Percentiles rank a stretch among this genome's conserved stretches.
phyloP scores from a whole-genome alignment of 352 stramenopile genomes.

The Phytopythium sindhum region DNA sequence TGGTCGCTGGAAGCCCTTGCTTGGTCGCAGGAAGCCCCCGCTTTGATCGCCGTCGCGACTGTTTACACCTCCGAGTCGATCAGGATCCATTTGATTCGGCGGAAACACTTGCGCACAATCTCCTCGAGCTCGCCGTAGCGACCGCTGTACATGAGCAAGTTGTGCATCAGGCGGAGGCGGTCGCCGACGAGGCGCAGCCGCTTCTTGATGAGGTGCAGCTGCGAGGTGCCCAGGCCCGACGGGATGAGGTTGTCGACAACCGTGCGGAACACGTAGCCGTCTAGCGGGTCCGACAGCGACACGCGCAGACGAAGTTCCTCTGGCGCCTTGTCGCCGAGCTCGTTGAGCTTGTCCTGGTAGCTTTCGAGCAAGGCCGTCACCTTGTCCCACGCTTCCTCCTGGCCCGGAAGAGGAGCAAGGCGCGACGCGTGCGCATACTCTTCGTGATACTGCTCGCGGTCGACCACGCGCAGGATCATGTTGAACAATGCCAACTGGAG shows the following conservation, averaged over 20 bases:
- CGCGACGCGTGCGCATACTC: constrained; percentile 65
- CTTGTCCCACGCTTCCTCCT: constrained; percentile 76
- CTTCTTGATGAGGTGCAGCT: constrained; percentile 89
- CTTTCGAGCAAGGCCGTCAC: constrained; percentile 54
- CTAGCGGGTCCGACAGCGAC: constrained; percentile 64
- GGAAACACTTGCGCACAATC: constrained; percentile 90
- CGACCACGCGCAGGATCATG: constrained; percentile 83
- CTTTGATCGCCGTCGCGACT: background rate
- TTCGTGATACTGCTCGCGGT: constrained; percentile 68
- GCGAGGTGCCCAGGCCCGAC: constrained; percentile 67
- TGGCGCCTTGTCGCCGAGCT: constrained; percentile 55
- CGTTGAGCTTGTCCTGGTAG: constrained; percentile 76
- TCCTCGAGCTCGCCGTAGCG: constrained; percentile 82
- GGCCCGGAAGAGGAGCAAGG: constrained; percentile 58
- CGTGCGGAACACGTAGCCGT: constrained; percentile 85
- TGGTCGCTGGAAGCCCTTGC: background rate
- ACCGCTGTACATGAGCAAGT: constrained; percentile 87
- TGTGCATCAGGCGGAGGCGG: constrained; percentile 85
- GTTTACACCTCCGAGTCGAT: constrained; percentile 87
- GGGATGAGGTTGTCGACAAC: constrained; percentile 87
- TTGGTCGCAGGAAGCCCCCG: background rate
- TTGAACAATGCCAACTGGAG: constrained; percentile 83
- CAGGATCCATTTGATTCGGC: constrained; percentile 91
- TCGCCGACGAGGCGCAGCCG: constrained; percentile 83
- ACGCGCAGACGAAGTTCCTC: constrained; percentile 70